A percentile compares a stretch with the other conserved stretches of the same genome.
Conservation (phyloP, 1,284 basidiomycete genomes). For the Megacollybia platyphylla region DNA sequence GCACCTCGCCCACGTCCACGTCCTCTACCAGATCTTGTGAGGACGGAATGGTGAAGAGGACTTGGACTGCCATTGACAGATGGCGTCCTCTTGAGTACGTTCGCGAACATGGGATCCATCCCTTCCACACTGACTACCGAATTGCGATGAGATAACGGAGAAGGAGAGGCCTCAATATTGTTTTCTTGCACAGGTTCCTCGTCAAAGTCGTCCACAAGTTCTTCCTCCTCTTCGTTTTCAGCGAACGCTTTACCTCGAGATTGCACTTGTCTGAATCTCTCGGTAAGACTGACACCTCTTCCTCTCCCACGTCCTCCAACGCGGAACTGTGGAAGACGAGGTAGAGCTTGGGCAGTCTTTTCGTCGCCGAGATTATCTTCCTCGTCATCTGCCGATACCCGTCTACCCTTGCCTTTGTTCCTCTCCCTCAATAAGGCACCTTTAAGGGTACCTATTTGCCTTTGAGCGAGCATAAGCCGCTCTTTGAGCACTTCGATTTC, state of each 20-base stretch:
- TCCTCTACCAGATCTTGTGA: constrained; percentile 22
- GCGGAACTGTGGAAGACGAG: constrained; percentile 9
- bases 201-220: constrained; percentile 11
- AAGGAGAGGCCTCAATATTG: constrained; percentile 4
- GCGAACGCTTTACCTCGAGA: constrained; percentile 27
- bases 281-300: constrained; percentile 40
- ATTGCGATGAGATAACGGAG: background rate
- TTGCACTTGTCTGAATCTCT: constrained; percentile 50
- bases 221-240: constrained; percentile 19
- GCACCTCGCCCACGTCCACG: constrained; percentile 15
- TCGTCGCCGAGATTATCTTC: constrained; percentile 19
- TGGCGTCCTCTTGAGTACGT: constrained; percentile 49
- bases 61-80: constrained; percentile 34
- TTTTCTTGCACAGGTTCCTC: constrained; percentile 8
- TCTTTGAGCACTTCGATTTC: constrained; percentile 73
- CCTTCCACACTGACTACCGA: constrained; percentile 48
- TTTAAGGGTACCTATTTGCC: constrained; percentile 71
- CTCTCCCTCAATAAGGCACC: constrained; percentile 67
- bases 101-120: constrained; percentile 76
- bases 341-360: constrained; percentile 18
- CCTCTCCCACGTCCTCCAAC: constrained; percentile 22
- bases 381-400: constrained; percentile 30
- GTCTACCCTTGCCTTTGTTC: constrained; percentile 50
- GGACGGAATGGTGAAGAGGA: constrained; percentile 42
- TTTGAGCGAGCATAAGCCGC: constrained; percentile 68